Conservation (phyloP, 495 filamentous ascomycete species). For the Emericellopsis terricola region DNA sequence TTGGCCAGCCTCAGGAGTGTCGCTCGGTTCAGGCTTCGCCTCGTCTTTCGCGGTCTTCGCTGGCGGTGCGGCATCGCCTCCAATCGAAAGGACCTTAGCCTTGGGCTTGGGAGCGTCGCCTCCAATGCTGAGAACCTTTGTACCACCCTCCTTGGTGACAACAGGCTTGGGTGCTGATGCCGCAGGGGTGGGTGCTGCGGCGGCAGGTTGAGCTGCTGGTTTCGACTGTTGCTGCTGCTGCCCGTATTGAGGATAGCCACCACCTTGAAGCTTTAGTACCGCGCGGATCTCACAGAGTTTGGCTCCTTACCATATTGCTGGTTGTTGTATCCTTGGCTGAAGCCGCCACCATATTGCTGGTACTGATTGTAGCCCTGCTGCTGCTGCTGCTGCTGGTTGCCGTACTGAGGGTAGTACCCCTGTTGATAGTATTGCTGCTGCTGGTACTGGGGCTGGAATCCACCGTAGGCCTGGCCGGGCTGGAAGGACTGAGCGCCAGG, state of each 20-base stretch:
- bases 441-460: slow-evolving; percentile 26
- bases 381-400: slow-evolving; percentile 12
- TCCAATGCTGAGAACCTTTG: slow-evolving; percentile 35
- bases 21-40: slow-evolving; percentile 19
- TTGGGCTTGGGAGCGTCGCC: slow-evolving; percentile 35
- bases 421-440: slow-evolving; percentile 28
- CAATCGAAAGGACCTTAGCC: slow-evolving; percentile 53
- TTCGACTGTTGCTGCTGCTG: slow-evolving; percentile 36
- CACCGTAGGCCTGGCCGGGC: slow-evolving; percentile 46
- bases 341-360: slow-evolving; percentile 31
- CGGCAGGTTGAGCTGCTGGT: slow-evolving; percentile 35
- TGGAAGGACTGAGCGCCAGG: slow-evolving; percentile 62
- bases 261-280: background rate
- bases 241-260: slow-evolving; percentile 10
- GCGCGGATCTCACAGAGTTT: too few species aligned
- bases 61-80: slow-evolving; percentile 24
- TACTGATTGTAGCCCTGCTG: slow-evolving; percentile 37
- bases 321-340: slow-evolving; percentile 35
- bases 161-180: slow-evolving; percentile 27
- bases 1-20: slow-evolving; percentile 36
- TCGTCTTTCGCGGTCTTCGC: slow-evolving; percentile 23
- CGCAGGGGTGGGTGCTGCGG: slow-evolving; percentile 29
- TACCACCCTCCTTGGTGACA: slow-evolving; percentile 24
- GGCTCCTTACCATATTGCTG: slow-evolving; percentile 32
- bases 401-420: slow-evolving; percentile 40